phyloP scores from a whole-genome alignment of 495 filamentous ascomycete genomes.

The Penicillium daleae region DNA sequence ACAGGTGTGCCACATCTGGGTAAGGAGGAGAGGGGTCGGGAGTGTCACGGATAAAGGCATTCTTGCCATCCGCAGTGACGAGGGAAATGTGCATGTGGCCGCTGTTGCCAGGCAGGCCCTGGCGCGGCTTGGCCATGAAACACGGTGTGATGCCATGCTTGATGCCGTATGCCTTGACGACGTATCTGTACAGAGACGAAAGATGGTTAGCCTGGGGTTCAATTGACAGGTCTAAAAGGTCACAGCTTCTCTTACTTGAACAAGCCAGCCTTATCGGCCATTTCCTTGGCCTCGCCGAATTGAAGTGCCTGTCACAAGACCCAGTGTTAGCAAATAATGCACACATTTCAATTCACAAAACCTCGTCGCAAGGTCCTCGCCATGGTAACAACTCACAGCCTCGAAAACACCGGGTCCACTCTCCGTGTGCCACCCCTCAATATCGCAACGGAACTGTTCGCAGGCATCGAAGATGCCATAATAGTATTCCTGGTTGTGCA shows the following conservation, averaged over 20 bases:
- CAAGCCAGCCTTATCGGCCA: slow-evolving; percentile 87
- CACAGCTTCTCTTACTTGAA: slow-evolving; percentile 72
- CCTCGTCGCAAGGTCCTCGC: not conserved
- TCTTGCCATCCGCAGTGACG: slow-evolving; percentile 67
- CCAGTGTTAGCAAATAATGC: not conserved
- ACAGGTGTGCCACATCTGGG: slow-evolving; percentile 76
- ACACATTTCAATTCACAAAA: not conserved
- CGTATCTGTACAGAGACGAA: slow-evolving; percentile 57
- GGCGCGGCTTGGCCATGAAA: slow-evolving; percentile 98
- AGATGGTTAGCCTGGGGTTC: not conserved
- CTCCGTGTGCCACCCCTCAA: slow-evolving; percentile 98
- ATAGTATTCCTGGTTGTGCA: slow-evolving; percentile 93
- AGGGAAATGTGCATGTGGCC: slow-evolving; percentile 92
- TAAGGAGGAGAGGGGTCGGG: slow-evolving; percentile 71
- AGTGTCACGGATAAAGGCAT: slow-evolving; percentile 75
- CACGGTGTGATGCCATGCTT: slow-evolving; percentile 91
- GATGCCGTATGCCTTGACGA: slow-evolving; percentile 81
- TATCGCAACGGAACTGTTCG: slow-evolving; percentile 75
- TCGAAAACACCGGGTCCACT: slow-evolving; percentile 95
- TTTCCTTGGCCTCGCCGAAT: slow-evolving; percentile 78
- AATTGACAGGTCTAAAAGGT: not conserved
- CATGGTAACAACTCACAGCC: slow-evolving; percentile 59
- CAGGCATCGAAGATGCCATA: slow-evolving; percentile 89
- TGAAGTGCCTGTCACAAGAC: slow-evolving; percentile 65
- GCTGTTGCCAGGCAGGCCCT: slow-evolving; percentile 88